phyloP scores from a whole-genome alignment of 1,139 yeast species.

The Kluyveromyces sp. region DNA sequence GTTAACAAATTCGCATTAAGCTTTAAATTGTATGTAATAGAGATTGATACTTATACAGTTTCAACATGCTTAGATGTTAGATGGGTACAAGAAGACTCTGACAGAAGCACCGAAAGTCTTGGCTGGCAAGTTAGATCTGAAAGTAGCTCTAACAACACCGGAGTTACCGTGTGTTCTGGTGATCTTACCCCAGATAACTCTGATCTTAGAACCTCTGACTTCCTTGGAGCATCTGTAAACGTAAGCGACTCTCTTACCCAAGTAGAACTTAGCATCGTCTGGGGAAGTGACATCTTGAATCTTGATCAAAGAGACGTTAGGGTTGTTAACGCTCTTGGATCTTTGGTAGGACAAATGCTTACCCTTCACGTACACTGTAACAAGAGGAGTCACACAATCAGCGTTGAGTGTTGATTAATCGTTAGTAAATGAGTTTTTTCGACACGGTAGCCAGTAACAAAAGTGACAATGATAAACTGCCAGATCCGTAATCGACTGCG shows the following conservation, averaged over 20 bases:
- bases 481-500: too few species aligned
- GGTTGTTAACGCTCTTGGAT: constrained; percentile 97
- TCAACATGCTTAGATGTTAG: constrained; percentile 72
- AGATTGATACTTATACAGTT: constrained; percentile 18
- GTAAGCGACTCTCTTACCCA: constrained; percentile 98
- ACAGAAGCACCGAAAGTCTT: constrained; percentile 99
- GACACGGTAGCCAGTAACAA: too few species aligned
- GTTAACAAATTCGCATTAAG: constrained; percentile 14
- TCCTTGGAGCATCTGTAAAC: constrained; percentile 99
- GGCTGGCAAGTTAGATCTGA: constrained; percentile 98
- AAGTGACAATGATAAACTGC: too few species aligned
- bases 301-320: constrained; percentile 93
- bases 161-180: constrained; percentile 98
- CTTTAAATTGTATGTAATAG: constrained; percentile 14
- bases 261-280: constrained; percentile 96
- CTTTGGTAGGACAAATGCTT: constrained; percentile 99
- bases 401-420: neutral
- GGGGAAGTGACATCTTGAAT: constrained; percentile 90
- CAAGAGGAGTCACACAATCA: constrained; percentile 11
- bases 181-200: constrained; percentile 99
- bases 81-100: constrained; percentile 99
- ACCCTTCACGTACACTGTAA: constrained; percentile 99
- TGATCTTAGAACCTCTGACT: constrained; percentile 96
- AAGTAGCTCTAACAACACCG: constrained; percentile 98
- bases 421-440: constrained; percentile 2